Evolutionary conservation across 768 basidiomycete species (phyloP).

Genomic region (Trametes cinnabarina): DNA sequence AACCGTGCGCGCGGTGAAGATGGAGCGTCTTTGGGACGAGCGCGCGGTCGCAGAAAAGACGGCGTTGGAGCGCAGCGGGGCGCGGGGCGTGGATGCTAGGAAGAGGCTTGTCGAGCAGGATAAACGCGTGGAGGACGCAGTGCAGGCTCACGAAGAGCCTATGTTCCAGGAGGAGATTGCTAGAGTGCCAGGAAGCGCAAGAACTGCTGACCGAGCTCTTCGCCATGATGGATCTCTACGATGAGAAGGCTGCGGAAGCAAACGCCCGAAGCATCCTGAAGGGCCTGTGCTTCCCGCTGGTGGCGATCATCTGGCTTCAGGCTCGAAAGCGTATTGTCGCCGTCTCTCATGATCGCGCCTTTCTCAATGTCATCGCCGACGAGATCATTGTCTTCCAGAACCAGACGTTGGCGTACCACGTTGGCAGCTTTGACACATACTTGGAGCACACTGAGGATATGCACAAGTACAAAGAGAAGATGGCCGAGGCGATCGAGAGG

Average conservation of each 20-base stretch:
- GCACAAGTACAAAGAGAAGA: slow-evolving; percentile 19
- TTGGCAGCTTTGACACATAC: slow-evolving; percentile 21
- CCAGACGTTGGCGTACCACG: slow-evolving; percentile 22
- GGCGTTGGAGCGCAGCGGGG: slow-evolving; percentile 21
- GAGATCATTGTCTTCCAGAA: slow-evolving; percentile 23
- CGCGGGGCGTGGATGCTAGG: slow-evolving; percentile 19
- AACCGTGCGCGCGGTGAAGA: slow-evolving; percentile 91
- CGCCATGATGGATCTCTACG: slow-evolving; percentile 20
- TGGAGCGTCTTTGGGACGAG: slow-evolving; percentile 28
- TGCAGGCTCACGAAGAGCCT: slow-evolving; percentile 2
- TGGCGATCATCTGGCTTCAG: slow-evolving; percentile 57
- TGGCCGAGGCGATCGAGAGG: slow-evolving; percentile 18
- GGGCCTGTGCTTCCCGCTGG: slow-evolving; percentile 8
- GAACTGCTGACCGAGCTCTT: slow-evolving; percentile 23
- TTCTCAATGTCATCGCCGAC: slow-evolving; percentile 23
- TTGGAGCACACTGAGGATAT: slow-evolving; percentile 22
- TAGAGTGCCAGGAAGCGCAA: slow-evolving; percentile 11
- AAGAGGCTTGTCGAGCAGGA: slow-evolving; percentile 20
- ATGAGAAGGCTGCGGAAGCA: slow-evolving; percentile 72
- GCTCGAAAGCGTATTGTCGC: slow-evolving; percentile 17
- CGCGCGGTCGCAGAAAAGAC: slow-evolving; percentile 20
- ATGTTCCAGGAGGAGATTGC: slow-evolving; percentile 5
- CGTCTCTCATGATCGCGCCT: slow-evolving; percentile 26
- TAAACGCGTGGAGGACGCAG: slow-evolving; percentile 14
- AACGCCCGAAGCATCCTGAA: slow-evolving; percentile 65